Evolutionary conservation across 768 basidiomycete genomes (phyloP).

Genomic region (Termitomyces sp.): DNA sequence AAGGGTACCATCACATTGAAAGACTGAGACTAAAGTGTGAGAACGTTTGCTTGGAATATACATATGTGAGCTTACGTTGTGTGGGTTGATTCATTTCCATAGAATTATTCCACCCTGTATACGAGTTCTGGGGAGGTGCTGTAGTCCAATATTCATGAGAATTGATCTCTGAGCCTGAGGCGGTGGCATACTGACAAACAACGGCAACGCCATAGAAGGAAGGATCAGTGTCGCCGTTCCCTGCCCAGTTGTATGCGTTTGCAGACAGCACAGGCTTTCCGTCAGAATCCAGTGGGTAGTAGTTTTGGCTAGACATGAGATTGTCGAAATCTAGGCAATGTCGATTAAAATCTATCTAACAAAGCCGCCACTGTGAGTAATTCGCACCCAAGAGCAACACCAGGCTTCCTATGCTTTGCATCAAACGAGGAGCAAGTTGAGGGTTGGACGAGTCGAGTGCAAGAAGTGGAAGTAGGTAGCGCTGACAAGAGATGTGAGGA

Average conservation of each 20-base stretch:
- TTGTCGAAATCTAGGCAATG: slow-evolving; percentile 7
- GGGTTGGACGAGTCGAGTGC: background rate
- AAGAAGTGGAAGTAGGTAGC: background rate
- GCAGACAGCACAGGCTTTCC: slow-evolving; percentile 2
- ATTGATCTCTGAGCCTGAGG: background rate
- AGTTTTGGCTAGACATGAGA: slow-evolving; percentile 10
- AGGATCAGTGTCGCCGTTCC: background rate
- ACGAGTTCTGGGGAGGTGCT: background rate
- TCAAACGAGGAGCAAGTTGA: slow-evolving; percentile 2
- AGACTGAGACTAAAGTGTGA: background rate
- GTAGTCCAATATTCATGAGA: background rate
- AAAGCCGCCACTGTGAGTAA: background rate
- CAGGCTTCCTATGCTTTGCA: slow-evolving; percentile 8
- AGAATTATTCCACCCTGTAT: slow-evolving; percentile 1
- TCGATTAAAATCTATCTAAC: background rate
- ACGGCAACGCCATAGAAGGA: background rate
- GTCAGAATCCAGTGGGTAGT: slow-evolving; percentile 2
- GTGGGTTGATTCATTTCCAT: background rate
- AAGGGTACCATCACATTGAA: background rate
- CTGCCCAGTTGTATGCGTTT: slow-evolving; percentile 1
- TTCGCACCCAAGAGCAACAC: slow-evolving; percentile 6
- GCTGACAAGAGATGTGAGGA: slow-evolving; percentile 4
- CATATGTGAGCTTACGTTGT: slow-evolving; percentile 3
- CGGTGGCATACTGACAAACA: background rate
- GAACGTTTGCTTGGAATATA: background rate